Percentiles rank a stretch among this genome's conserved stretches.
Conservation (phyloP, 305 asterid genomes). For the Fraxinus greggii region DNA sequence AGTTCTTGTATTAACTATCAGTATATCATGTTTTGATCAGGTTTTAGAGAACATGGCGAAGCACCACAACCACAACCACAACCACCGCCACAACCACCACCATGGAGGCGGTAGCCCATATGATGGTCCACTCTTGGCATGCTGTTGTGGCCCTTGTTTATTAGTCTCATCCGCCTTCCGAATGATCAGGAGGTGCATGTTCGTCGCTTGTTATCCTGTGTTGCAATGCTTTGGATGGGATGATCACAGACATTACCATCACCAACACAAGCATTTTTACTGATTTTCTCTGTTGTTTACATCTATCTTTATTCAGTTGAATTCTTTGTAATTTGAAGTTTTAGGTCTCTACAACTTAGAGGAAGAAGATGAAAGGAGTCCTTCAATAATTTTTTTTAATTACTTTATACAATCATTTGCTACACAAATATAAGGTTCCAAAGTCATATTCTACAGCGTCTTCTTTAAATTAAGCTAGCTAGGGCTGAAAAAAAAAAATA, state of each 20-base stretch:
- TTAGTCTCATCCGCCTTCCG: slow-evolving; percentile 33
- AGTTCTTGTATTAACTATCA: no score
- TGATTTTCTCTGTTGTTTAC: slow-evolving; percentile 14
- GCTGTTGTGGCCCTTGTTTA: slow-evolving; percentile 51
- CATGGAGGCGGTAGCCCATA: slow-evolving; percentile 21
- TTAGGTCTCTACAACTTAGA: neutral
- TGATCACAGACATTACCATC: slow-evolving; percentile 41
- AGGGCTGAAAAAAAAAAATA: no score
- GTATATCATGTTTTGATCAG: no score
- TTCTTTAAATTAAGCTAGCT: neutral
- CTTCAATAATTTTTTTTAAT: neutral
- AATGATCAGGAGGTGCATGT: slow-evolving; percentile 43
- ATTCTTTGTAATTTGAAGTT: neutral
- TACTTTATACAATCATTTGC: no score
- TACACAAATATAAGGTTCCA: no score
- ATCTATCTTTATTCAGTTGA: neutral
- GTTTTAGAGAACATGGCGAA: neutral
- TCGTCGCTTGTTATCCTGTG: slow-evolving; percentile 56
- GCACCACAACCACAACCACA: slow-evolving; percentile 31
- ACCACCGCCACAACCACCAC: slow-evolving; percentile 32
- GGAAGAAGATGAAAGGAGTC: neutral
- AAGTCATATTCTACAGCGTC: neutral
- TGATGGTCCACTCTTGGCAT: slow-evolving; percentile 34
- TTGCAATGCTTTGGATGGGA: slow-evolving; percentile 74
- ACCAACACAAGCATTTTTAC: slow-evolving; percentile 53